These are phyloP conservation scores for Saturnispora galanensis DNA, from an alignment of 805 yeast species.

Conservation along the genomic window DNA sequence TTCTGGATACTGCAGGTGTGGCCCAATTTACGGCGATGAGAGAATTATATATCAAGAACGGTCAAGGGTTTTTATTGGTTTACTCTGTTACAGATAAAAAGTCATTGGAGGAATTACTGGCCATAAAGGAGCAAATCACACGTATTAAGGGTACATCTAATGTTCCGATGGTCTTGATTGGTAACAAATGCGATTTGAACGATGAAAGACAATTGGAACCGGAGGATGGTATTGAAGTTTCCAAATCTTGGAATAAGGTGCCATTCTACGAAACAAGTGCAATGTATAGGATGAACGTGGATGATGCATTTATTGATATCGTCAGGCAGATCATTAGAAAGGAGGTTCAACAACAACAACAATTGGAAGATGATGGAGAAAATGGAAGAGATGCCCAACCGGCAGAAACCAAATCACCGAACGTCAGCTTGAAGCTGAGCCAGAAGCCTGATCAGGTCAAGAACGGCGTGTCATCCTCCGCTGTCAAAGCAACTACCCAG, in stretches of 20 bases:
- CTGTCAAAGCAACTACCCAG: not conserved
- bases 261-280: conserved; percentile 94
- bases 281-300: conserved; percentile 80
- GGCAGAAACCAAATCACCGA: conserved; percentile 2
- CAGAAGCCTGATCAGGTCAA: not conserved
- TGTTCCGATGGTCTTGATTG: conserved; percentile 86
- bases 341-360: conserved; percentile 32
- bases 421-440: not conserved
- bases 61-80: conserved; percentile 60
- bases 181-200: conserved; percentile 80
- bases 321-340: conserved; percentile 83
- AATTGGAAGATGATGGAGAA: conserved; percentile 3
- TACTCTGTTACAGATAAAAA: conserved; percentile 52
- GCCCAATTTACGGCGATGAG: conserved; percentile 95
- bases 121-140: conserved; percentile 73
- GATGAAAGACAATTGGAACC: conserved; percentile 67
- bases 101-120: conserved; percentile 67
- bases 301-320: conserved; percentile 80
- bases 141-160: conserved; percentile 66
- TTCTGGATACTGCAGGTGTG: conserved; percentile 55
- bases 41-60: conserved; percentile 76
- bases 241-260: conserved; percentile 79
- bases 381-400: not conserved
- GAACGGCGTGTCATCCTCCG: no score
- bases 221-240: conserved; percentile 74